These are phyloP conservation scores for Handroanthus guayacan DNA, from an alignment of 257 asterid species.

Conservation along the genomic window DNA sequence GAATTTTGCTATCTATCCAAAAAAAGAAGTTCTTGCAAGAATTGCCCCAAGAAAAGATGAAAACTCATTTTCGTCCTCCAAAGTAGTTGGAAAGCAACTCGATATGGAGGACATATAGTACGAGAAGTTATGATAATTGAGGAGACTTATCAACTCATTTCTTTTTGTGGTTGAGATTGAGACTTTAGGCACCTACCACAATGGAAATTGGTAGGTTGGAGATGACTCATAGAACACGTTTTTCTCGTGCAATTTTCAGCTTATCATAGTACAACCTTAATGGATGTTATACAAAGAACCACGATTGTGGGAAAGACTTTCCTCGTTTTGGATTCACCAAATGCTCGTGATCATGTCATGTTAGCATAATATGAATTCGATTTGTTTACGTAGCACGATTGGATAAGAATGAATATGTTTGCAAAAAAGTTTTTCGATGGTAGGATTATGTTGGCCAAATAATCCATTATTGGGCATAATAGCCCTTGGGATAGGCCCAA, in stretches of 20 bases:
- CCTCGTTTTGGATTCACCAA: no score
- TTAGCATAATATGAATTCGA: no score
- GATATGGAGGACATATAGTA: background rate
- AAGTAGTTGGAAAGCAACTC: conserved; percentile 20
- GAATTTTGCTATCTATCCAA: no score
- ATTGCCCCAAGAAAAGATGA: background rate
- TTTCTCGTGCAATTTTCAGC: background rate
- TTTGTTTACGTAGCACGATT: background rate
- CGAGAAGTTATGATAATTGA: conserved; percentile 20
- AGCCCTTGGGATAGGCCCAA: no score
- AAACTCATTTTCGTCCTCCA: background rate
- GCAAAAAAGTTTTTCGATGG: no score
- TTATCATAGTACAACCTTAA: background rate
- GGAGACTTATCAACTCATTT: conserved; percentile 20
- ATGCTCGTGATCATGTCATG: background rate
- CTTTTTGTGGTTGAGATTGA: conserved; percentile 40
- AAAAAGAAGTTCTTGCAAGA: background rate
- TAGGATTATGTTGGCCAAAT: no score
- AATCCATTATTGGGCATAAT: no score
- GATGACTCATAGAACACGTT: conserved; percentile 12
- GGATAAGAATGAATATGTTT: background rate
- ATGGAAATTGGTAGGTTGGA: conserved; percentile 8
- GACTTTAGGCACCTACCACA: conserved; percentile 34
- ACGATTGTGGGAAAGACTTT: no score
- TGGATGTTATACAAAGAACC: background rate